Evolutionary conservation across 805 yeast genomes (phyloP).

Genomic region (Grigorovia jiainica): DNA sequence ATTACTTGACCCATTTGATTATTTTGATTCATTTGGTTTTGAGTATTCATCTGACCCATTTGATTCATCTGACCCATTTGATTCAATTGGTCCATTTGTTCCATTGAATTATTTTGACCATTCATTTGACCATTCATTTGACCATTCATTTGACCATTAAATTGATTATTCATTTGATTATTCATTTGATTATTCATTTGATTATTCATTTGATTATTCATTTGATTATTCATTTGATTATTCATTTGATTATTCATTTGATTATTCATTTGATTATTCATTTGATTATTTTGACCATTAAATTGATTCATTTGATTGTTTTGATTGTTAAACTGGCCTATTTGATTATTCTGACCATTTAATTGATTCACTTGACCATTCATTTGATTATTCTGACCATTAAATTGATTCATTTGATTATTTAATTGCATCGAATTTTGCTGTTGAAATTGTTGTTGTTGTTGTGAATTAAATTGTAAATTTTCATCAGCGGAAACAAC

Average conservation of each 20-base stretch:
- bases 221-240: too few relatives aligned
- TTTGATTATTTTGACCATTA: constrained; percentile 5
- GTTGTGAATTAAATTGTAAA: constrained; percentile 3
- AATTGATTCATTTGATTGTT: constrained; percentile 5
- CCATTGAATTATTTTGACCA: constrained; percentile 5
- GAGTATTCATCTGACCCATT: not conserved
- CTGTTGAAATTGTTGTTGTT: constrained; percentile 2
- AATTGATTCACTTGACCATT: too few relatives aligned
- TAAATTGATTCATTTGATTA: constrained; percentile 5
- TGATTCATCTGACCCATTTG: not conserved
- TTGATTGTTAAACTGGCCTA: too few relatives aligned
- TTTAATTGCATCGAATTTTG: too few relatives aligned
- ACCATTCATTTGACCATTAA: too few relatives aligned
- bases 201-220: too few relatives aligned
- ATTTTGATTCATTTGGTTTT: not conserved
- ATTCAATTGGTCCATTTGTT: not conserved
- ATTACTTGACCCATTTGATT: not conserved
- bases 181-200: too few relatives aligned
- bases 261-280: constrained; percentile 3
- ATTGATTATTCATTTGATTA: too few relatives aligned
- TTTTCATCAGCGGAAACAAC: constrained; percentile 4
- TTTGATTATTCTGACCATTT: too few relatives aligned
- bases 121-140: constrained; percentile 6
- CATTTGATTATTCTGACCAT: constrained; percentile 5
- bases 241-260: constrained; percentile 7